Conservation (phyloP, 768 basidiomycete species). For the Gloeopeniophorella convolvens region DNA sequence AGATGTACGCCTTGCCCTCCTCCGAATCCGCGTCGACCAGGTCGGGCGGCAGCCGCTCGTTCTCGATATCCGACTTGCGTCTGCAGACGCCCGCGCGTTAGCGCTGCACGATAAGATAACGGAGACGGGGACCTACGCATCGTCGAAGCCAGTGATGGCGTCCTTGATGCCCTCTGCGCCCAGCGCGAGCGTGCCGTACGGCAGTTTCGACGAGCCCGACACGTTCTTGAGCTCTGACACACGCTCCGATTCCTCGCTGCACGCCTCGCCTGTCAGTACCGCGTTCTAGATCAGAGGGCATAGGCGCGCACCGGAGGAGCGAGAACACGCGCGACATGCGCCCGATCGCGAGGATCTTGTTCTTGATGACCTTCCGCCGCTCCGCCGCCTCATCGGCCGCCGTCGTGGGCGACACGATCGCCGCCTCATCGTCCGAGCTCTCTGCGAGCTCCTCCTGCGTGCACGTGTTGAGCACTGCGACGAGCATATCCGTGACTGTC, state of each 20-base stretch:
- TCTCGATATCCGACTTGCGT: constrained; percentile 97
- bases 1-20: constrained; percentile 57
- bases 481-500: constrained; percentile 96
- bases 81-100: constrained; percentile 33
- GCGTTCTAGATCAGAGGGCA: background rate
- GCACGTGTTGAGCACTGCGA: constrained; percentile 94
- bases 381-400: constrained; percentile 50
- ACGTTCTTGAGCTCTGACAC: constrained; percentile 95
- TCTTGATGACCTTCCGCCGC: constrained; percentile 89
- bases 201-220: constrained; percentile 67
- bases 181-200: constrained; percentile 76
- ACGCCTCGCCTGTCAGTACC: background rate
- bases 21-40: constrained; percentile 76
- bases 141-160: constrained; percentile 87
- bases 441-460: constrained; percentile 96
- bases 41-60: constrained; percentile 96
- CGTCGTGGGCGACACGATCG: constrained; percentile 30
- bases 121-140: constrained; percentile 66
- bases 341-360: constrained; percentile 97
- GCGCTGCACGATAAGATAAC: background rate
- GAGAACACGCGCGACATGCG: constrained; percentile 96
- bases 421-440: constrained; percentile 46
- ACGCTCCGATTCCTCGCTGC: constrained; percentile 94
- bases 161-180: constrained; percentile 95
- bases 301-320: constrained; percentile 68